Percentiles rank a stretch among this genome's conserved stretches.
phyloP scores from a whole-genome alignment of 805 yeast species.

The Starmerella sirachaensis region DNA sequence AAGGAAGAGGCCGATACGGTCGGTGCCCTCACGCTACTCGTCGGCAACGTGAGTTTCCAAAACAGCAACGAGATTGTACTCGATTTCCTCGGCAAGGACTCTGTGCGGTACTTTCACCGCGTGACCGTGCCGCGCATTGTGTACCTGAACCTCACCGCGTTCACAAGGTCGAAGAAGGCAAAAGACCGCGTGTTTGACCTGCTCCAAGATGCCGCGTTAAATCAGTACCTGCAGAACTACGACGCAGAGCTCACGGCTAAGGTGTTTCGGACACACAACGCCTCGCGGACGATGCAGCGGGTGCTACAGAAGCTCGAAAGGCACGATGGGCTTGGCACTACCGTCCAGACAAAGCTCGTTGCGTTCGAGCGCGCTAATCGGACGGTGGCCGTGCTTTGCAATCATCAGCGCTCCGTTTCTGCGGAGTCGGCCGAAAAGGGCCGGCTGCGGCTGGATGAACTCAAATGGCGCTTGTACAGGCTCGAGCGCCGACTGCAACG shows the following conservation, averaged over 20 bases:
- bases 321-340: no score
- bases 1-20: background rate
- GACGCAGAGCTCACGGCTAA: background rate
- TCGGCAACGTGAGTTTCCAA: background rate
- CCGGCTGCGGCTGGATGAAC: no score
- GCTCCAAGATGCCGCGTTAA: background rate
- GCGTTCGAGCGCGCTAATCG: no score
- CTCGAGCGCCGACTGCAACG: no score
- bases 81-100: constrained; percentile 36
- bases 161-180: background rate
- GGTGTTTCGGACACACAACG: background rate
- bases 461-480: no score
- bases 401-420: no score
- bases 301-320: no score
- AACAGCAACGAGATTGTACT: background rate
- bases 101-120: constrained; percentile 81
- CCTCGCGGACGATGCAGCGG: constrained; percentile 2
- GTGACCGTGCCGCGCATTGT: constrained; percentile 88
- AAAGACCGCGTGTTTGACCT: background rate
- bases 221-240: background rate
- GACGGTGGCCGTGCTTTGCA: no score
- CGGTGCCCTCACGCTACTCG: background rate
- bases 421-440: no score
- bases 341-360: no score
- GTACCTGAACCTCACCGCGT: constrained; percentile 52